Base-by-base conservation (phyloP, 176 grass and related monocot species). In the Bromus sterilis region DNA sequence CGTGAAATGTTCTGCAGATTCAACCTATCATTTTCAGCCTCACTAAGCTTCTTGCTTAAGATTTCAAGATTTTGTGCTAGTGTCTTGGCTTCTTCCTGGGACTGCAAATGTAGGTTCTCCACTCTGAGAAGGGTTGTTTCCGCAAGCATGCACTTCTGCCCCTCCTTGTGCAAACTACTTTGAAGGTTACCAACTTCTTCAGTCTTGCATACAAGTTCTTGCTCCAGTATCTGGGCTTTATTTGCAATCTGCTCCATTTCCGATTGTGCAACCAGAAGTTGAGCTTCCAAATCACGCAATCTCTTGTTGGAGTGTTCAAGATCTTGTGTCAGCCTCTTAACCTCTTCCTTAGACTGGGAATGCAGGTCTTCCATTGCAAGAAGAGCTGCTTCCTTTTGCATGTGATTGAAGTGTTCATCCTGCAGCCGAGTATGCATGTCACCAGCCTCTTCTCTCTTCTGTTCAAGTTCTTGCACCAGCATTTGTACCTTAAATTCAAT, bases 281-380 rank as follows among this genome's bases (percentile, higher is more conserved):
- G 29, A 48, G 69, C 80, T 83, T 83, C 80, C 56, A 83, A 62
- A 5, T 74, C 80, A 43, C 56, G 62, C 80, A 74, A 26, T 31
- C 34, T 74, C 37, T 49, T 83, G 30, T 63, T 82, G 18, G 56
- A 74, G 56, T 74, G 26, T 61, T 83, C 69, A 83, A 83, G 56
- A 23, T 74, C 81, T 65, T 42, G 57, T 28, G 57, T 40, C 21
- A 74, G 71, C 58, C 34, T 63, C 75, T 83, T 83, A 49, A 7
- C 71, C 30, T 83, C 81, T 83, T 83, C 57, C 33, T 83, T 70
- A 20, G 81, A 75, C 57, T 75, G 80, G 39, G 71, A 75, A 83
- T 75, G 57, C 6, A 65, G 23, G 31, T 35, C 46, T 36, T 83
- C 70, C 57, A 75, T 53, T 64, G 71, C 41, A 83, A 36, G 57